These are phyloP conservation scores for Sarocladium kiliense DNA, from an alignment of 2,329 filamentous ascomycete genomes.

Conservation along the genomic window DNA sequence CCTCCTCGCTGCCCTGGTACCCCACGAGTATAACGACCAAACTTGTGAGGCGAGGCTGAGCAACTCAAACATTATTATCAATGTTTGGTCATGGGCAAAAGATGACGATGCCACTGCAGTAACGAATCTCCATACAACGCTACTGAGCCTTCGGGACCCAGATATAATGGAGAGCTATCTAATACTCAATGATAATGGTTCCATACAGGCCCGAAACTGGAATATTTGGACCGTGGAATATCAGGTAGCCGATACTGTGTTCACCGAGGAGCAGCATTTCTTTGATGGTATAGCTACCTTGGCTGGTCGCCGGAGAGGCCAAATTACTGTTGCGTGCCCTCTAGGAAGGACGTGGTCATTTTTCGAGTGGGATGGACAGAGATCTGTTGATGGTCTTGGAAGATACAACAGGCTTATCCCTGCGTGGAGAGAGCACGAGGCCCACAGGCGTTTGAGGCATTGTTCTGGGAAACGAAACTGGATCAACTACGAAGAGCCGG, in stretches of 20 bases:
- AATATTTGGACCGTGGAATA: neutral
- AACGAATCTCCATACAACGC: neutral
- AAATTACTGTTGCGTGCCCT: neutral
- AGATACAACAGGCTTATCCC: neutral
- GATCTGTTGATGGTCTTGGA: neutral
- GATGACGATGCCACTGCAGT: neutral
- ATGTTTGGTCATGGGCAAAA: neutral
- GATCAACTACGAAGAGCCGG: no score
- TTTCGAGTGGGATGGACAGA: neutral
- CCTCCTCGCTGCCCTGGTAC: constrained; percentile 9
- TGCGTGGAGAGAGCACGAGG: neutral
- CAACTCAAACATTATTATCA: constrained; percentile 4
- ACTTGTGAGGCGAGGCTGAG: constrained; percentile 10
- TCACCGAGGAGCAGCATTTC: neutral
- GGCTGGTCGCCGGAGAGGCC: neutral
- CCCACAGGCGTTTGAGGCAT: no score
- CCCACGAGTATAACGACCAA: constrained; percentile 5
- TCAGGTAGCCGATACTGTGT: neutral
- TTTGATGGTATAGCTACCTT: neutral
- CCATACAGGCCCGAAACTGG: neutral
- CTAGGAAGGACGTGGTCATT: neutral
- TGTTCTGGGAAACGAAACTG: no score
- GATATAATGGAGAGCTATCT: neutral
- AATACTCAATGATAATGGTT: neutral
- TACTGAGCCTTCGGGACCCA: neutral